Percentiles rank a stretch among this genome's conserved stretches.
phyloP scores from a whole-genome alignment of 192 early-diverging fungal genomes.

The Podila minutissima region DNA sequence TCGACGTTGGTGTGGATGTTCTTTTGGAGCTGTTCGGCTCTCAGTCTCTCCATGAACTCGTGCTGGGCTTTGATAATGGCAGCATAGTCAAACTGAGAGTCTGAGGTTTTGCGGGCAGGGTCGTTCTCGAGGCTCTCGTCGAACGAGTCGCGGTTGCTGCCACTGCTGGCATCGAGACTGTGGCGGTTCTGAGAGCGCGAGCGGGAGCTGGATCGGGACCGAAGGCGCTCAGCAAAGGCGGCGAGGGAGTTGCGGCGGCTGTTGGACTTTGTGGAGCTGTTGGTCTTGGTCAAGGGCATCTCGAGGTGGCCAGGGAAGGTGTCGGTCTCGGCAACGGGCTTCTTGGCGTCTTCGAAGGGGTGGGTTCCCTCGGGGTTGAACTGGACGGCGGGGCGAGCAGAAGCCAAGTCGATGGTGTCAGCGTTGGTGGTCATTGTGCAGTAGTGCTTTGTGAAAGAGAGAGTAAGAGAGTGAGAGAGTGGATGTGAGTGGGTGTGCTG shows the following conservation, averaged over 20 bases:
- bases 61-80: slow-evolving; percentile 22
- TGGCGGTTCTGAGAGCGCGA: slow-evolving; percentile 16
- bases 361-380: slow-evolving; percentile 17
- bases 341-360: slow-evolving; percentile 6
- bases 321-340: background rate
- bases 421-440: background rate
- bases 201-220: slow-evolving; percentile 21
- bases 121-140: slow-evolving; percentile 9
- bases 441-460: slow-evolving; percentile 1
- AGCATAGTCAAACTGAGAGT: slow-evolving; percentile 11
- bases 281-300: background rate
- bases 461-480: background rate
- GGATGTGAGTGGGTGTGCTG: background rate
- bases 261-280: slow-evolving; percentile 10
- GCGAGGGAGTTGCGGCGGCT: slow-evolving; percentile 24
- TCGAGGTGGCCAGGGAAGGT: slow-evolving; percentile 6
- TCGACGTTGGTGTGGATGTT: slow-evolving; percentile 21
- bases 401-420: slow-evolving; percentile 2
- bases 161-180: slow-evolving; percentile 1
- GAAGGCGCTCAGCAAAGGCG: slow-evolving; percentile 32
- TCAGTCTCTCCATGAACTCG: slow-evolving; percentile 31
- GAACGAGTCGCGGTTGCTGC: background rate
- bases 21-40: slow-evolving; percentile 19
- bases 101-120: slow-evolving; percentile 15
- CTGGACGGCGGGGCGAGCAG: slow-evolving; percentile 10